These are phyloP conservation scores for Onygenales sp. DNA, from an alignment of 2,329 filamentous ascomycete species.

Conservation along the genomic window DNA sequence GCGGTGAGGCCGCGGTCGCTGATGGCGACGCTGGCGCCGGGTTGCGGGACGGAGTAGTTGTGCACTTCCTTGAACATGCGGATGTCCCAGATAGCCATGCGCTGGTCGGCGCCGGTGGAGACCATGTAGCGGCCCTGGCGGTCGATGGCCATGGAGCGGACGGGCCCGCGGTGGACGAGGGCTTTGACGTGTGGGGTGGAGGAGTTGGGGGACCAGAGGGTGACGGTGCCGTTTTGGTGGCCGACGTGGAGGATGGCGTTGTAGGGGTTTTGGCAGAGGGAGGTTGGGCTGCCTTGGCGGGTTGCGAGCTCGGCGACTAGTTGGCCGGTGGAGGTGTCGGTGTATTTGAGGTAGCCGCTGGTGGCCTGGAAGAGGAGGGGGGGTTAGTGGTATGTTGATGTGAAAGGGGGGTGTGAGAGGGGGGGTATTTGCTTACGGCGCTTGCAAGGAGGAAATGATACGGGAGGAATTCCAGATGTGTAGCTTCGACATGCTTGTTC, in stretches of 20 bases:
- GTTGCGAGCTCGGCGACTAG: conserved; percentile 79
- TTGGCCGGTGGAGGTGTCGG: conserved; percentile 88
- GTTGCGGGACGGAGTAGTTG: conserved; percentile 74
- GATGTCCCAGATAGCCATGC: conserved; percentile 94
- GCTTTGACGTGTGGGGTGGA: conserved; percentile 82
- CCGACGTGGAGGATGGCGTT: conserved; percentile 90
- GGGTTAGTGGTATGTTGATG: neutral
- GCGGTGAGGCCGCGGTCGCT: conserved; percentile 82
- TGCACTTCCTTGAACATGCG: conserved; percentile 89
- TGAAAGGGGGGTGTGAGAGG: neutral
- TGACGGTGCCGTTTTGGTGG: conserved; percentile 90
- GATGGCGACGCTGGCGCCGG: conserved; percentile 74
- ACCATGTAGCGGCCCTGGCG: conserved; percentile 93
- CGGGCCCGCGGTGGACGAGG: conserved; percentile 78
- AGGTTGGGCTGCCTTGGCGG: conserved; percentile 70
- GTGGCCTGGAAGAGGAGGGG: conserved; percentile 45
- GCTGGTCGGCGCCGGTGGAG: conserved; percentile 76
- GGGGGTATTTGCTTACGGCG: conserved; percentile 48
- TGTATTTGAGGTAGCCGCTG: conserved; percentile 81
- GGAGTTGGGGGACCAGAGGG: conserved; percentile 90
- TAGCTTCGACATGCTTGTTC: conserved; percentile 81
- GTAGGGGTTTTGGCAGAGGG: conserved; percentile 78
- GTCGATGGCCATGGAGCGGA: conserved; percentile 76
- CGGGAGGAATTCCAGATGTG: conserved; percentile 88
- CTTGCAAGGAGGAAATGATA: conserved; percentile 93